Percentiles rank a stretch among this genome's conserved stretches.
Conservation (phyloP, 2,329 filamentous ascomycete species). For the Kalaharituber pfeilii region DNA sequence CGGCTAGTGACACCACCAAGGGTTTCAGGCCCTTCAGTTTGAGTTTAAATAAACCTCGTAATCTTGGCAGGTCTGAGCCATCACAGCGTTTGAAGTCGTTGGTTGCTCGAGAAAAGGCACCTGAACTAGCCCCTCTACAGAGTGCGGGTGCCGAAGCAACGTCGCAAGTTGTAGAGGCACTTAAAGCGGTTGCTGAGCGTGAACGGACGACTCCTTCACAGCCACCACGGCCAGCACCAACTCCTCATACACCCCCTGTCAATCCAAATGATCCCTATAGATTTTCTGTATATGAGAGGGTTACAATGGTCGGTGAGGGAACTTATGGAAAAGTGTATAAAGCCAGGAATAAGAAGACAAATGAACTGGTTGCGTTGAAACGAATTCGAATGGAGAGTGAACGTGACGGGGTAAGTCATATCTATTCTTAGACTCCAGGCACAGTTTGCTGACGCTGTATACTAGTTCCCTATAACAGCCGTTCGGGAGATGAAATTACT, state of each 20-base stretch:
- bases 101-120: not conserved
- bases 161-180: conserved; percentile 11
- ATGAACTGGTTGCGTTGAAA: conserved; percentile 67
- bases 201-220: not conserved
- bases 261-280: conserved; percentile 8
- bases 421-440: not conserved
- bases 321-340: conserved; percentile 60
- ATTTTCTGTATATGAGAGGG: conserved; percentile 19
- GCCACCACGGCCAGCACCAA: conserved; percentile 1
- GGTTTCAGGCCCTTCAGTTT: not conserved
- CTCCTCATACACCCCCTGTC: conserved; percentile 6
- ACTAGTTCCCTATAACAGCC: conserved; percentile 69
- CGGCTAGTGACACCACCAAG: not conserved
- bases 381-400: conserved; percentile 89
- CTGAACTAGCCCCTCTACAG: conserved; percentile 1
- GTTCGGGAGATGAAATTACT: conserved; percentile 81
- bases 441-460: no score
- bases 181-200: conserved; percentile 5
- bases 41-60: not conserved
- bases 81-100: not conserved
- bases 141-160: not conserved
- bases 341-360: conserved; percentile 80
- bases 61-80: not conserved
- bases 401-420: conserved; percentile 47
- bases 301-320: conserved; percentile 23